phyloP scores from a whole-genome alignment of 1,139 yeast species.

The Dujonia santamariae region DNA sequence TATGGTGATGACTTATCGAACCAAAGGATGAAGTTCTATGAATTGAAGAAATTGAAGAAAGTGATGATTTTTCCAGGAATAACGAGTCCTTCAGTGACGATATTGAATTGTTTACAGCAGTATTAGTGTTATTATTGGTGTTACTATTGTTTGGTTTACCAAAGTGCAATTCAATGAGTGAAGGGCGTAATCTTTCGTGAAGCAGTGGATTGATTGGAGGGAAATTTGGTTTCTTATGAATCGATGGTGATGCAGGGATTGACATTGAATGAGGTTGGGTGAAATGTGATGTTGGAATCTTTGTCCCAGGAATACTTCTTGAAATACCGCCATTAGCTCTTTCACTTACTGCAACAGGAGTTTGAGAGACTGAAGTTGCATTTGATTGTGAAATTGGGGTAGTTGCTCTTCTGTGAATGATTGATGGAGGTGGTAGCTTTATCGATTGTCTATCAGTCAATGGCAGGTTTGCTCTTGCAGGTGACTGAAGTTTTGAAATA shows the following conservation, averaged over 20 bases:
- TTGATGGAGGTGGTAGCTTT: constrained; percentile 20
- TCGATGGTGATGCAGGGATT: constrained; percentile 12
- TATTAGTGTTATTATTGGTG: background rate
- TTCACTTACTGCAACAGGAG: background rate
- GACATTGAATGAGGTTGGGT: constrained; percentile 9
- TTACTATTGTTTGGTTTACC: no score
- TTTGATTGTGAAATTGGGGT: background rate
- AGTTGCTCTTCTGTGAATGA: constrained; percentile 5
- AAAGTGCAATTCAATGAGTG: constrained; percentile 38
- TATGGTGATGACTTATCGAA: constrained; percentile 16
- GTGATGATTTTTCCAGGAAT: constrained; percentile 32
- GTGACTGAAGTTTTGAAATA: background rate
- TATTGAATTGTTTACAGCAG: constrained; percentile 1
- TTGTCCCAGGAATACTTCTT: background rate
- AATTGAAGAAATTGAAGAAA: constrained; percentile 29
- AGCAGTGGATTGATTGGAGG: constrained; percentile 17
- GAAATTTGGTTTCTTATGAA: constrained; percentile 18
- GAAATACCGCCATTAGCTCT: background rate
- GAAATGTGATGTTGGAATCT: constrained; percentile 3
- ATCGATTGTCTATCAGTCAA: background rate
- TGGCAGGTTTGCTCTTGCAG: constrained; percentile 1
- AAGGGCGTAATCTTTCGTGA: constrained; percentile 39
- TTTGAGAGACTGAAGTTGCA: background rate
- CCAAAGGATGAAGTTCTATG: constrained; percentile 26
- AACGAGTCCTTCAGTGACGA: constrained; percentile 30